phyloP scores from a whole-genome alignment of 208 protist genomes.

The Trypanosoma theileri region DNA sequence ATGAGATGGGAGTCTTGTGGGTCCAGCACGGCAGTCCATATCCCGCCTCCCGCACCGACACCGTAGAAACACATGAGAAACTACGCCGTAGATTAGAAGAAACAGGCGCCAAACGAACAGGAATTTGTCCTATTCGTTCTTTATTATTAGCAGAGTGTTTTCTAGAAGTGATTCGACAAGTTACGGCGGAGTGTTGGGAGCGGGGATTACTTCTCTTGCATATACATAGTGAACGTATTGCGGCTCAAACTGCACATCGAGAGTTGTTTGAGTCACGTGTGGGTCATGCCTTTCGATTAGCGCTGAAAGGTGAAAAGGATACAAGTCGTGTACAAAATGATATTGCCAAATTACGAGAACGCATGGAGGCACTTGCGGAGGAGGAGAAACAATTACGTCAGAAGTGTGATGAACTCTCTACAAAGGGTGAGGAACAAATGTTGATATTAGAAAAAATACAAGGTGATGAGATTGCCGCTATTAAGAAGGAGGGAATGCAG shows the following conservation, averaged over 20 bases:
- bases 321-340: slow-evolving; percentile 59
- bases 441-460: slow-evolving; percentile 81
- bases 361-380: slow-evolving; percentile 47
- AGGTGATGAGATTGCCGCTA: slow-evolving; percentile 62
- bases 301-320: slow-evolving; percentile 87
- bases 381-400: slow-evolving; percentile 66
- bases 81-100: slow-evolving; percentile 38
- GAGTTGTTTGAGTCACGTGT: slow-evolving; percentile 84
- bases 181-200: slow-evolving; percentile 83
- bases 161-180: slow-evolving; percentile 86
- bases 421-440: slow-evolving; percentile 71
- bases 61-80: slow-evolving; percentile 58
- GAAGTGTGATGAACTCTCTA: slow-evolving; percentile 64
- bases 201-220: slow-evolving; percentile 80
- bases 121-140: slow-evolving; percentile 73
- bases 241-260: slow-evolving; percentile 73
- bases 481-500: slow-evolving; percentile 75
- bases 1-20: slow-evolving; percentile 61
- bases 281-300: slow-evolving; percentile 83
- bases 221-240: slow-evolving; percentile 75
- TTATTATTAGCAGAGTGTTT: slow-evolving; percentile 83
- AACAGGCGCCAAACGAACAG: slow-evolving; percentile 49
- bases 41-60: slow-evolving; percentile 71
- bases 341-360: slow-evolving; percentile 42
- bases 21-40: slow-evolving; percentile 84